Evolutionary conservation across 352 stramenopile genomes (phyloP).

Genomic region (Pythium guiyangense): DNA sequence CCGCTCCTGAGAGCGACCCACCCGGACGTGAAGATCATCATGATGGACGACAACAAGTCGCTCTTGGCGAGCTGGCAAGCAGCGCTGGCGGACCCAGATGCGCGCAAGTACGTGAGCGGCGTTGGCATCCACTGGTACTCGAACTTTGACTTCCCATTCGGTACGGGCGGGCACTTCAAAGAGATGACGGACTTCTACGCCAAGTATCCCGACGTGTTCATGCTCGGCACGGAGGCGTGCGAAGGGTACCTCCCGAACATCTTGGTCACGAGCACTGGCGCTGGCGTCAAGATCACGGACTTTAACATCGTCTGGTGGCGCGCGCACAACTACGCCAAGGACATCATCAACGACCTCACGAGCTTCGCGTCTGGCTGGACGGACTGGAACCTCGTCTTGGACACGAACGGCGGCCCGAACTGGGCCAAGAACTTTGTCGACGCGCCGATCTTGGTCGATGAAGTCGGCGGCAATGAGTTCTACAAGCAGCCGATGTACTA

Average conservation of each 20-base stretch:
- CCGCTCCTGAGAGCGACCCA: constrained; percentile 59
- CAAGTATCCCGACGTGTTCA: constrained; percentile 64
- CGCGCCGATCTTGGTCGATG: constrained; percentile 55
- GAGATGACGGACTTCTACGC: constrained; percentile 48
- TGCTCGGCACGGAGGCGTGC: constrained; percentile 80
- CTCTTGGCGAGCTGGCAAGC: constrained; percentile 33
- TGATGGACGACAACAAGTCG: constrained; percentile 81
- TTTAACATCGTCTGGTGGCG: constrained; percentile 48
- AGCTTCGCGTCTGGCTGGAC: constrained; percentile 67
- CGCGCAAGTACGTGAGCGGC: constrained; percentile 73
- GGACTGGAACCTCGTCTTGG: constrained; percentile 81
- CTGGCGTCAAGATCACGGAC: constrained; percentile 36
- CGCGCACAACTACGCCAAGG: constrained; percentile 66
- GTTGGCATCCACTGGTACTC: constrained; percentile 88
- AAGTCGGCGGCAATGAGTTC: constrained; percentile 34
- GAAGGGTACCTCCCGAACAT: constrained; percentile 49
- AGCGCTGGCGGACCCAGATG: constrained; percentile 37
- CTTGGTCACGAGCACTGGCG: constrained; percentile 31
- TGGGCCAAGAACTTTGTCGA: constrained; percentile 69
- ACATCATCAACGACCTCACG: constrained; percentile 82
- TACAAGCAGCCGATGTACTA: constrained; percentile 78
- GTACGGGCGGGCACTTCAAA: constrained; percentile 35
- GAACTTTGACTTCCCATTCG: constrained; percentile 49
- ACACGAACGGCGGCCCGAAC: constrained; percentile 59
- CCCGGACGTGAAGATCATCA: constrained; percentile 80